Evolutionary conservation across 75 land plant species (phyloP).

Genomic region (Cryptomeria japonica): DNA sequence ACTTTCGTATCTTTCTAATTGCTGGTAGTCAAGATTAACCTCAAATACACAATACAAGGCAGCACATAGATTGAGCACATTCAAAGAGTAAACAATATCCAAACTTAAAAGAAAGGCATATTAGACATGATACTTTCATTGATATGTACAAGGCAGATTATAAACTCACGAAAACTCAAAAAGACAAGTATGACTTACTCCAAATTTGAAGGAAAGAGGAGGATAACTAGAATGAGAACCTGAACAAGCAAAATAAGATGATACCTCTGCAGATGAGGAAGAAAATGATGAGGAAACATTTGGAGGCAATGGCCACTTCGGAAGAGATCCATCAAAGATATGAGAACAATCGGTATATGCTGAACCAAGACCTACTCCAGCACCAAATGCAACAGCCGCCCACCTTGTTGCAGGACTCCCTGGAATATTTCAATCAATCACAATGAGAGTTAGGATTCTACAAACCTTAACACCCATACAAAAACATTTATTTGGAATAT

Average conservation of each 20-base stretch:
- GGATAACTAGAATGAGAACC: background rate
- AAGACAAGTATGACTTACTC: background rate
- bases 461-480: background rate
- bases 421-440: slow-evolving; percentile 12
- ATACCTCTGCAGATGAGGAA: slow-evolving; percentile 16
- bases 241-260: background rate
- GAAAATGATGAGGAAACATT: slow-evolving; percentile 6
- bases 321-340: slow-evolving; percentile 35
- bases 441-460: background rate
- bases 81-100: background rate
- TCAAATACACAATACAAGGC: background rate
- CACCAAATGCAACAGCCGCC: slow-evolving; percentile 81
- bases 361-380: slow-evolving; percentile 75
- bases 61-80: background rate
- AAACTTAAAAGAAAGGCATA: background rate
- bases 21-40: background rate
- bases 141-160: background rate
- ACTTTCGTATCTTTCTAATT: background rate
- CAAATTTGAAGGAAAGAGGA: slow-evolving; percentile 1
- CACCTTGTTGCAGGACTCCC: slow-evolving; percentile 78
- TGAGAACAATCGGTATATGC: slow-evolving; percentile 66
- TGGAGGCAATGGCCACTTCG: slow-evolving; percentile 24
- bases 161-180: background rate
- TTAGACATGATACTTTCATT: background rate
- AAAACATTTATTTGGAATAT: background rate